Evolutionary conservation across 306 rosid genomes (phyloP), one percentile per base, ranked within the genome.

Genomic region (Pueraria montana): DNA sequence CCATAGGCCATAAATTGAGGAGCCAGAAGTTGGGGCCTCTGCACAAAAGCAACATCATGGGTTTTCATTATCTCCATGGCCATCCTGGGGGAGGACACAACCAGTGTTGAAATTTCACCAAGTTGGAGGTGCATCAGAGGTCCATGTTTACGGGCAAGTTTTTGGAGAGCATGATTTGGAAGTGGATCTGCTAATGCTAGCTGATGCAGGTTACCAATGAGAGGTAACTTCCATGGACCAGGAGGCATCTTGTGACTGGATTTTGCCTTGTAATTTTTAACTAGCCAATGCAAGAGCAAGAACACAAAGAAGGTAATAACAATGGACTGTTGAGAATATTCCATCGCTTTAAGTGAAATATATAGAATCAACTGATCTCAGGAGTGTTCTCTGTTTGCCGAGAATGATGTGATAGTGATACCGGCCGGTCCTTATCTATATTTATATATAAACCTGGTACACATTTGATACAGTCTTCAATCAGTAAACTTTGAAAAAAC

Each of bases 141-240:
- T 4, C 80, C 80, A 61, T 76, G 24, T 76, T 52, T 72, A 0
- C 59, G 14, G 6, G 72, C 48, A 30, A 80, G 78, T 4, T 71
- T 2, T 30, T 4, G 4, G 10, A 80, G 46, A 46, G 72, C 34
- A 30, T 4, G 72, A 11, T 80, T 64, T n/a, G 84, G 84, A 61
- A 80, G 78, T 58, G 78, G 43, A 6, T 20, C 38, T 42, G 52
- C 49, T 11, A 3, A 0, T 74, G 66, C 84, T 56, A 80, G 30
- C 71, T 80, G 84, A 20, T 80, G 84, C 16, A 80, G 18, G 72
- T 80, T 80, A 3, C 84, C 84, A 11, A 80, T 80, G 78, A 80
- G 0, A 5, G 84, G 78, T 58, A 80, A 14, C 79, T 61, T 80
- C 8, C 8, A 43, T 46, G 79, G 84, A 17, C 79, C 73, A 0